Evolutionary conservation across 257 asterid genomes (phyloP).

Genomic region (Rauvolfia tetraphylla): DNA sequence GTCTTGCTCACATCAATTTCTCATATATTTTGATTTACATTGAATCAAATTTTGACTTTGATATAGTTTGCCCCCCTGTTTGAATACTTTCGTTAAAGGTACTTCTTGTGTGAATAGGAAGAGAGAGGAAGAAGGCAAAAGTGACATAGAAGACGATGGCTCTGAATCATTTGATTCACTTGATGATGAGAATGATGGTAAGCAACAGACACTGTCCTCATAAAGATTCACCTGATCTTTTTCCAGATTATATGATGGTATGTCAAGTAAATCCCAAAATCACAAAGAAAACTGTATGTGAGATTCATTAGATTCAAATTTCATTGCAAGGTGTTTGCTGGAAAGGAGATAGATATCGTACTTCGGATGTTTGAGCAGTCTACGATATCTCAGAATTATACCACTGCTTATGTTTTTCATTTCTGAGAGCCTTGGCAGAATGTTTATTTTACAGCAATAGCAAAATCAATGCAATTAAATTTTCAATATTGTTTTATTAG

Average conservation of each 20-base stretch:
- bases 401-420: neutral
- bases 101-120: constrained; percentile 39
- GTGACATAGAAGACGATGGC: constrained; percentile 48
- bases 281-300: neutral
- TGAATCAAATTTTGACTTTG: neutral
- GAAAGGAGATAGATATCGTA: neutral
- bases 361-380: neutral
- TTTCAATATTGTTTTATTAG: neutral
- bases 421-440: neutral
- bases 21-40: constrained; percentile 7
- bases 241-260: neutral
- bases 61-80: neutral
- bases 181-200: constrained; percentile 37
- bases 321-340: neutral
- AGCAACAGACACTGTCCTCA: neutral
- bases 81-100: neutral
- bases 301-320: neutral
- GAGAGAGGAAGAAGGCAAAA: constrained; percentile 59
- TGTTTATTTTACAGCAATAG: neutral
- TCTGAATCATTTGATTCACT: constrained; percentile 34
- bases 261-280: neutral
- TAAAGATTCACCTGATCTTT: neutral
- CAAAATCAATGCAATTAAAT: neutral
- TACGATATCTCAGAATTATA: neutral
- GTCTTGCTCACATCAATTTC: neutral